Evolutionary conservation across 805 yeast genomes (phyloP), one percentile per base, ranked within the genome.

Genomic region (Sugiyamaella boreocaroliniensis): DNA sequence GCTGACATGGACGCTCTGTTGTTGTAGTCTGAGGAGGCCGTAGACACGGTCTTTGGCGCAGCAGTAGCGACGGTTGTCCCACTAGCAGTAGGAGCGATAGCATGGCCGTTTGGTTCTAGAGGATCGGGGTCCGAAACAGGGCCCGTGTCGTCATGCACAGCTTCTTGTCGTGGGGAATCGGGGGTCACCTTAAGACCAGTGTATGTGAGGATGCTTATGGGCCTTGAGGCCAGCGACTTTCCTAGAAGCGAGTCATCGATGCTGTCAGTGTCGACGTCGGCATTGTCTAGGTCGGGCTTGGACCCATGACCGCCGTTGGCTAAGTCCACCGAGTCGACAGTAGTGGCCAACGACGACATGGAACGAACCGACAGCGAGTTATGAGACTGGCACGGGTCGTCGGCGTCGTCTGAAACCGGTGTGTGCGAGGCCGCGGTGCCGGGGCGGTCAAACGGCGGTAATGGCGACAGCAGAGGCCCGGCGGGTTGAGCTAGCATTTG

Each of bases 341-440:
- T 55, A 18, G 60, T 56, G 29, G 60, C 60, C 49, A 56, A 50
- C 32, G 58, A 55, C 20, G 60, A 54, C 60, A 56, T 56, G 52
- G 60, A 56, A 34, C 58, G 47, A 14, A 48, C 48, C 29, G 52
- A 49, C 43, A 49, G 48, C 32, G 52, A 49, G 19, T 49, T 45
- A 22, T 45, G 48, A 20, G 29, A 37, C 19, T 22, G 32, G 48
- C 20, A 32, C 40, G 29, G 19, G 44, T 42, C 26, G 41, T 45
- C 48, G 48, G 16, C 20, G 19, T 26, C 45, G 40, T 48, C 50
- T 8, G 42, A 15, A 5, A 22, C 45, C 22, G 49, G 18, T 37
- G 12, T 29, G 20, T 29, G 44, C 20, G 48, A 18, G 40, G 40
- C 29, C 48, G 40, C 14, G 48, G 40, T 29, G 37, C 37, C 37